Evolutionary conservation across 495 filamentous ascomycete species (phyloP).

Genomic region (Penicillium angulare): DNA sequence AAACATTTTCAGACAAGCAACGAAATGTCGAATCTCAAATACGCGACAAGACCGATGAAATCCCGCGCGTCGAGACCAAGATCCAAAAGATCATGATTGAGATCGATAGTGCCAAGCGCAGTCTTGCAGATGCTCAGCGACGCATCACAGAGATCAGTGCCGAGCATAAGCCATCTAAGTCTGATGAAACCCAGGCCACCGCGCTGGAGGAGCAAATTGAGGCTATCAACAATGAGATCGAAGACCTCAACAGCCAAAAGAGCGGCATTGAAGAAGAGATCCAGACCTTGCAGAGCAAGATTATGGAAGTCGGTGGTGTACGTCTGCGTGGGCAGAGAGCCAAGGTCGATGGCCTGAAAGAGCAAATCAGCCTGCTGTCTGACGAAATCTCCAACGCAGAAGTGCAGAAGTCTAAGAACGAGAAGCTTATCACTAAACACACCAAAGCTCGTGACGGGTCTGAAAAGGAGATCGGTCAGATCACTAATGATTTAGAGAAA

Average conservation of each 20-base stretch:
- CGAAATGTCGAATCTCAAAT: constrained; percentile 71
- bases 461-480: constrained; percentile 69
- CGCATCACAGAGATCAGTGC: constrained; percentile 77
- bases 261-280: constrained; percentile 88
- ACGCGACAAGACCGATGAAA: constrained; percentile 71
- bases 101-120: constrained; percentile 79
- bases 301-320: constrained; percentile 96
- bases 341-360: constrained; percentile 87
- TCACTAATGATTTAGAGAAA: constrained; percentile 67
- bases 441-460: constrained; percentile 75
- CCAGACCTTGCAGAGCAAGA: constrained; percentile 85
- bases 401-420: constrained; percentile 80
- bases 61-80: constrained; percentile 81
- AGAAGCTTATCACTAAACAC: constrained; percentile 86
- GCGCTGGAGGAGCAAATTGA: constrained; percentile 74
- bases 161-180: constrained; percentile 74
- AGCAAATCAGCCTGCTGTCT: constrained; percentile 75
- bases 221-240: constrained; percentile 72
- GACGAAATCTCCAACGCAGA: constrained; percentile 84
- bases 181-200: constrained; percentile 67
- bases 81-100: constrained; percentile 92
- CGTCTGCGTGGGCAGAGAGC: constrained; percentile 85
- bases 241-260: constrained; percentile 76
- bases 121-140: constrained; percentile 78
- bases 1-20: constrained; percentile 76